Conservation (phyloP, 1,139 yeast genomes). For the Candida neerlandica region DNA sequence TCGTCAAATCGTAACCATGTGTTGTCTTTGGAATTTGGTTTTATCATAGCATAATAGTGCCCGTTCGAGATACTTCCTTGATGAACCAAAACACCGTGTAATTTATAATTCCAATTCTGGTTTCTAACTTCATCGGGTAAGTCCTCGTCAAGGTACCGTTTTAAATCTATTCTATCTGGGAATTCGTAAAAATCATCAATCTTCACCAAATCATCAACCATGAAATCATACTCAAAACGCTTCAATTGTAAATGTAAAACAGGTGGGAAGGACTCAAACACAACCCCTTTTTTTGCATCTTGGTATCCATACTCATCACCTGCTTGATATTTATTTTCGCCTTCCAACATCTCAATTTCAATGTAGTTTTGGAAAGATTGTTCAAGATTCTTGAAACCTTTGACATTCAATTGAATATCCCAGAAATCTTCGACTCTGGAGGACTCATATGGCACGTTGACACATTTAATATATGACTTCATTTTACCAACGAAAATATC, state of each 20-base stretch:
- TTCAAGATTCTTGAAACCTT: conserved; percentile 70
- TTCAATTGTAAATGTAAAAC: conserved; percentile 91
- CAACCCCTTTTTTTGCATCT: conserved; percentile 96
- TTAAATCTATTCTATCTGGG: conserved; percentile 79
- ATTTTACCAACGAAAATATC: conserved; percentile 93
- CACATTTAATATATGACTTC: conserved; percentile 93
- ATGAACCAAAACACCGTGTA: conserved; percentile 94
- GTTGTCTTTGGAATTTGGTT: conserved; percentile 63
- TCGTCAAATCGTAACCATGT: conserved; percentile 94
- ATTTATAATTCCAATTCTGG: conserved; percentile 73
- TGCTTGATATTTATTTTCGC: conserved; percentile 95
- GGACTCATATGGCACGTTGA: conserved; percentile 93
- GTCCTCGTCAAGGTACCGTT: conserved; percentile 73
- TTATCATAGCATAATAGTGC: conserved; percentile 92
- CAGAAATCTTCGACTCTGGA: conserved; percentile 93
- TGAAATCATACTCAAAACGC: conserved; percentile 92
- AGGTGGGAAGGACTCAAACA: conserved; percentile 87
- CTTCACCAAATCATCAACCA: conserved; percentile 85
- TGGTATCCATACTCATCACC: conserved; percentile 84
- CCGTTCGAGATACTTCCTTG: conserved; percentile 96
- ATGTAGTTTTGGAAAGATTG: conserved; percentile 85
- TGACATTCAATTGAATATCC: conserved; percentile 96
- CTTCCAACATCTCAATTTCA: conserved; percentile 85
- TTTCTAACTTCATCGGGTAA: conserved; percentile 41
- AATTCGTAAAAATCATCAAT: conserved; percentile 92